Conservation (phyloP, 2,329 filamentous ascomycete species). For the Penicillium sp. region DNA sequence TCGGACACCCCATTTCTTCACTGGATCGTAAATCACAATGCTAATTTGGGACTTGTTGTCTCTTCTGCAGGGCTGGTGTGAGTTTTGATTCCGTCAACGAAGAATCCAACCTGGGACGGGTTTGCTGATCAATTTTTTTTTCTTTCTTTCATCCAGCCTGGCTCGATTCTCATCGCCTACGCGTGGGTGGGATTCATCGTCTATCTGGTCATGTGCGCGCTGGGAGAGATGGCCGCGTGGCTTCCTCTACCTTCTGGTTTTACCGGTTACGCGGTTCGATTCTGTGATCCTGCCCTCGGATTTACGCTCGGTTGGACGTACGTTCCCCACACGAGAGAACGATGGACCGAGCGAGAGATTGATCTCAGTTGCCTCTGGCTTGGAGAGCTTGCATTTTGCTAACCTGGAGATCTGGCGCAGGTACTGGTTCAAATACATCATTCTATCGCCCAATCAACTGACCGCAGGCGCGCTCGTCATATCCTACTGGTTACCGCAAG, state of each 20-base stretch:
- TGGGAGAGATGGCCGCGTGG: conserved; percentile 83
- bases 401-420: conserved; percentile 13
- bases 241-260: conserved; percentile 72
- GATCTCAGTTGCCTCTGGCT: too few species aligned
- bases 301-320: conserved; percentile 71
- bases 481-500: conserved; percentile 64
- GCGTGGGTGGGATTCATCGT: conserved; percentile 52
- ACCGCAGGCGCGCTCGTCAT: conserved; percentile 75
- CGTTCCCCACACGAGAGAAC: conserved; percentile 22
- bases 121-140: too few species aligned
- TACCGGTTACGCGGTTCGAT: conserved; percentile 72
- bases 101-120: too few species aligned
- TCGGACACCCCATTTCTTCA: background rate
- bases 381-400: background rate
- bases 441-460: conserved; percentile 77
- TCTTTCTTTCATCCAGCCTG: conserved; percentile 26
- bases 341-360: too few species aligned
- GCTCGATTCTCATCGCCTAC: conserved; percentile 41
- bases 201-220: conserved; percentile 72
- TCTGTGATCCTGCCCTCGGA: conserved; percentile 73
- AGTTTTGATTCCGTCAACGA: conserved; percentile 10
- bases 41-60: background rate
- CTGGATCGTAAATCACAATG: background rate
- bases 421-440: conserved; percentile 71
- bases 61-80: conserved; percentile 31